Evolutionary conservation across 352 stramenopile species (phyloP), one percentile per base, ranked within the genome.

Genomic region (Phytophthora colocasiae): DNA sequence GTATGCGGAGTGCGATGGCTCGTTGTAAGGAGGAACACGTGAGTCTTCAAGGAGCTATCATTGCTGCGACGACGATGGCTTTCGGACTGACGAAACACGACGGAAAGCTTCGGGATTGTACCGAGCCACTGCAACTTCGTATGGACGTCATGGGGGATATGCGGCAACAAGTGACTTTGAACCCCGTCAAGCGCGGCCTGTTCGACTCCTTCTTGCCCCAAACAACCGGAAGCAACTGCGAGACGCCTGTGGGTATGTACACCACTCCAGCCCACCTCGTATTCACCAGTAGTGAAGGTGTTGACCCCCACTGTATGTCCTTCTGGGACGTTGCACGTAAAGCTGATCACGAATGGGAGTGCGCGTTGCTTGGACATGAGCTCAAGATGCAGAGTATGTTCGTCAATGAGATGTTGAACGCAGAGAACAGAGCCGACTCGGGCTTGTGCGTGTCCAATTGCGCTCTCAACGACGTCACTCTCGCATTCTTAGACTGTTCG

Each of bases 301-400:
- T 83, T 10, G 43, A 71, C 4, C 45, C 70, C 0, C 66, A 71
- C 27, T 62, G 44, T 4, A 71, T 69, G 36, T 54, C 61, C 15
- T 90, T 90, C 53, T 90, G 81, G 81, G 75, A 83, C 17, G 45
- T 89, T 2, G 79, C 77, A 7, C 75, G 79, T 17, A 75, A 76
- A 45, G 73, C 77, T n/a, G 78, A 89, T 9, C 73, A 75, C 45
- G 81, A 90, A 46, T 76, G 69, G 29, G 57, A 77, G 27, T 80
- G 72, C 24, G 49, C 71, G 15, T 36, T 81, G 10, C 49, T 84
- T 10, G 63, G 73, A n/a, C 81, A 88, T 56, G 81, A 90, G 55
- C 63, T 88, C 52, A 83, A 84, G 52, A 69, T 90, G 41, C 81
- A 90, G 66, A 81, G 75, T 6, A 71, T 87, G 11, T 90, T 80